These are phyloP conservation scores for Eutrema heterophyllum DNA, from an alignment of 345 rosid genomes.

Conservation along the genomic window DNA sequence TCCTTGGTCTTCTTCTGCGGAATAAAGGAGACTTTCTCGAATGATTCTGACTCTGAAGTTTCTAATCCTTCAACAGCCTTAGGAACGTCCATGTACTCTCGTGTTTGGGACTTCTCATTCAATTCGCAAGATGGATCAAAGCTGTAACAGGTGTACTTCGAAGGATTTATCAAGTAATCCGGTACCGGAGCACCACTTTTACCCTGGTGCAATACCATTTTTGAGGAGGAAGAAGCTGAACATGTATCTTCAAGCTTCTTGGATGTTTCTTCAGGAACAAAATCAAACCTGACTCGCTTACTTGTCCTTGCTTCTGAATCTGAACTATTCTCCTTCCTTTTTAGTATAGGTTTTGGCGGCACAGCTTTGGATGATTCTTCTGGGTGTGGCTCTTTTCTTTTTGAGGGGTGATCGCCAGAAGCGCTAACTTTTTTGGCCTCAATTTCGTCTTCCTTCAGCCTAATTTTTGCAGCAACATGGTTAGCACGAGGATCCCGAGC, in stretches of 20 bases:
- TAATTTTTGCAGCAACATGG: constrained; percentile 56
- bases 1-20: constrained; percentile 40
- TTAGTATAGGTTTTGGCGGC: constrained; percentile 48
- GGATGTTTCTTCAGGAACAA: constrained; percentile 21
- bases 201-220: constrained; percentile 1
- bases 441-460: constrained; percentile 72
- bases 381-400: constrained; percentile 13
- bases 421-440: constrained; percentile 38
- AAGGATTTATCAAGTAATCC: constrained; percentile 58
- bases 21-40: constrained; percentile 41
- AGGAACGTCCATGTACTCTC: constrained; percentile 36
- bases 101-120: constrained; percentile 38
- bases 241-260: constrained; percentile 23
- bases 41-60: constrained; percentile 25
- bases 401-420: constrained; percentile 26
- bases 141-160: constrained; percentile 51
- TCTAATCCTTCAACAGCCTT: constrained; percentile 27
- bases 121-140: constrained; percentile 39
- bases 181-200: constrained; percentile 37
- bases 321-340: constrained; percentile 43
- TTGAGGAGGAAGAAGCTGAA: constrained; percentile 29
- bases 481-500: constrained; percentile 68
- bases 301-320: constrained; percentile 42
- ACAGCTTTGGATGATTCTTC: constrained; percentile 15
- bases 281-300: constrained; percentile 67